These are phyloP conservation scores for Eutypella sp. DNA, from an alignment of 2,329 filamentous ascomycete genomes.

Conservation along the genomic window DNA sequence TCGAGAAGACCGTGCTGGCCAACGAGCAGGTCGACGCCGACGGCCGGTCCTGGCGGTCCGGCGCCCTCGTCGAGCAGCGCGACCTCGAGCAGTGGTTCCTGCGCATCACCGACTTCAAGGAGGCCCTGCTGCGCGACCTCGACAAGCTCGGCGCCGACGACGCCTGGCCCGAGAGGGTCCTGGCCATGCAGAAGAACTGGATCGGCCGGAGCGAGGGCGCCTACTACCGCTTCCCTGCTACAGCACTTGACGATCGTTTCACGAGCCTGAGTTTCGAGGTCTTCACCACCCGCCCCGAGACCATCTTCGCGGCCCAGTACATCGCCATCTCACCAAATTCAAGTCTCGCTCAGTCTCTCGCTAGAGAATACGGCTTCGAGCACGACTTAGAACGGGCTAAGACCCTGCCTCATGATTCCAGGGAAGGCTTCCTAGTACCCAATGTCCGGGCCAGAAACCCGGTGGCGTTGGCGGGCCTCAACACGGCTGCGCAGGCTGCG, in stretches of 20 bases:
- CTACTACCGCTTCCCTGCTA: constrained; percentile 63
- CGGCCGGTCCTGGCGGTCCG: constrained; percentile 81
- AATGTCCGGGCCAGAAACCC: constrained; percentile 61
- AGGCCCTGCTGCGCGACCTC: constrained; percentile 66
- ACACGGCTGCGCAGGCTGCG: constrained; percentile 43
- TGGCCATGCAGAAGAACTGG: constrained; percentile 85
- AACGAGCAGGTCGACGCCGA: constrained; percentile 91
- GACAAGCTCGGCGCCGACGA: constrained; percentile 57
- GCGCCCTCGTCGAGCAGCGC: constrained; percentile 75
- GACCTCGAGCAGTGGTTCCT: constrained; percentile 87
- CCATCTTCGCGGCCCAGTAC: constrained; percentile 82
- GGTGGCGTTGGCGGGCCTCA: constrained; percentile 47
- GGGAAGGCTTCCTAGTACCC: constrained; percentile 63
- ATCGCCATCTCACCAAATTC: constrained; percentile 72
- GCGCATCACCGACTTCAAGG: constrained; percentile 73
- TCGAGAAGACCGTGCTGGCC: constrained; percentile 83
- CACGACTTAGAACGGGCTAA: constrained; percentile 64
- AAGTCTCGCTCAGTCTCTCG: constrained; percentile 59
- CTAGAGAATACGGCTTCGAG: constrained; percentile 57
- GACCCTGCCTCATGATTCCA: constrained; percentile 49
- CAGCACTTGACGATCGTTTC: constrained; percentile 31
- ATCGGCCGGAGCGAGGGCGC: constrained; percentile 74
- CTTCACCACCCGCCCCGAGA: constrained; percentile 82
- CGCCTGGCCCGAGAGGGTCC: constrained; percentile 76
- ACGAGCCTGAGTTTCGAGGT: constrained; percentile 56